Evolutionary conservation across 345 rosid species (phyloP).

Genomic region (Excoecaria cochinchinensis): DNA sequence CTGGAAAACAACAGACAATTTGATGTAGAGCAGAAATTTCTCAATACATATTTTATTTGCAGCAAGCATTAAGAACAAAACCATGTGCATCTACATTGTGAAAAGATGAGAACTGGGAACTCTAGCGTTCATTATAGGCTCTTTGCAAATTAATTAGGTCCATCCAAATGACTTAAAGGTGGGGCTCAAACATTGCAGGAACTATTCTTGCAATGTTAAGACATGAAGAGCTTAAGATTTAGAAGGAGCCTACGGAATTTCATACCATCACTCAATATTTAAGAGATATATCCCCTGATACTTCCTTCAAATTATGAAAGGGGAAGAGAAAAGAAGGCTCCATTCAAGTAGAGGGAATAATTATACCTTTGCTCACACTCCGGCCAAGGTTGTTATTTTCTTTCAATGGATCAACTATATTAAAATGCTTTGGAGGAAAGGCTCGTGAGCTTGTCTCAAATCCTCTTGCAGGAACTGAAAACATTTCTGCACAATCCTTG

Average conservation of each 20-base stretch:
- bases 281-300: neutral
- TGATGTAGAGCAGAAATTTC: too few relatives aligned
- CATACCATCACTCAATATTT: neutral
- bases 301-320: neutral
- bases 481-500: slow-evolving; percentile 42
- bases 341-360: neutral
- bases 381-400: slow-evolving; percentile 87
- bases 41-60: neutral
- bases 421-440: slow-evolving; percentile 64
- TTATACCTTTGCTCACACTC: slow-evolving; percentile 77
- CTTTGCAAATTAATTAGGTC: neutral
- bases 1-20: too few relatives aligned
- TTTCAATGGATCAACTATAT: slow-evolving; percentile 84
- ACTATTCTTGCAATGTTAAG: neutral
- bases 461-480: slow-evolving; percentile 43
- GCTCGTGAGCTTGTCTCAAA: slow-evolving; percentile 36
- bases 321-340: neutral
- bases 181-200: neutral
- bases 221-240: neutral
- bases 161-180: neutral
- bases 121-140: neutral
- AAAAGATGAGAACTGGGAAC: neutral
- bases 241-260: neutral
- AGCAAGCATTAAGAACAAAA: neutral
- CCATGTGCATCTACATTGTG: neutral